Conservation (phyloP, 148 eudicot genomes). For the Bassia scoparia region DNA sequence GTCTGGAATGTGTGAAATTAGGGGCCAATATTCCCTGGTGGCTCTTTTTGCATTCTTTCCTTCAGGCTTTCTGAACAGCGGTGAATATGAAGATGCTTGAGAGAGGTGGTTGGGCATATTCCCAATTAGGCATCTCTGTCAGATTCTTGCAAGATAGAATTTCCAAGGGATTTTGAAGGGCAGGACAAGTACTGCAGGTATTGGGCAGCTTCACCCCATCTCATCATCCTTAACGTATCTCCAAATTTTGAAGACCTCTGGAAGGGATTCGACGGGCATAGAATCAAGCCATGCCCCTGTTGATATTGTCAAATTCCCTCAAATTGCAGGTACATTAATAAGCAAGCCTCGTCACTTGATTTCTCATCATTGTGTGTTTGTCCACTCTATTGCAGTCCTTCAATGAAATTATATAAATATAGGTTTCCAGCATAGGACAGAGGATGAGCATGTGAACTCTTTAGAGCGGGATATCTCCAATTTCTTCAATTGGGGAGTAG, state of each 20-base stretch:
- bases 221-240: not conserved
- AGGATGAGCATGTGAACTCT: not conserved
- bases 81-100: not conserved
- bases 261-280: not conserved
- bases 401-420: not conserved
- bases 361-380: not conserved
- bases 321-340: not conserved
- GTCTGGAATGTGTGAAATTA: not conserved
- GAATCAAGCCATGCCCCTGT: not conserved
- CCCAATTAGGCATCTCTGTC: not conserved
- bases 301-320: not conserved
- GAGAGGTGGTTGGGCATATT: conserved; percentile 4
- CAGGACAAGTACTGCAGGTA: not conserved
- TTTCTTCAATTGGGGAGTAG: not conserved
- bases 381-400: not conserved
- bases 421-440: conserved; percentile 5
- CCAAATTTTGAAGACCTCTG: not conserved
- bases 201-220: not conserved
- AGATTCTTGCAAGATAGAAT: not conserved
- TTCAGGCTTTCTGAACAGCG: not conserved
- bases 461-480: not conserved
- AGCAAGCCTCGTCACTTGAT: not conserved
- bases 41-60: conserved; percentile 3
- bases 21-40: not conserved
- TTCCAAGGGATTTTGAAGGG: not conserved